A percentile compares a stretch with the other conserved stretches of the same genome.
Evolutionary conservation across 2,329 filamentous ascomycete species (phyloP).

Genomic region (Pseudogymnoascus sp.): DNA sequence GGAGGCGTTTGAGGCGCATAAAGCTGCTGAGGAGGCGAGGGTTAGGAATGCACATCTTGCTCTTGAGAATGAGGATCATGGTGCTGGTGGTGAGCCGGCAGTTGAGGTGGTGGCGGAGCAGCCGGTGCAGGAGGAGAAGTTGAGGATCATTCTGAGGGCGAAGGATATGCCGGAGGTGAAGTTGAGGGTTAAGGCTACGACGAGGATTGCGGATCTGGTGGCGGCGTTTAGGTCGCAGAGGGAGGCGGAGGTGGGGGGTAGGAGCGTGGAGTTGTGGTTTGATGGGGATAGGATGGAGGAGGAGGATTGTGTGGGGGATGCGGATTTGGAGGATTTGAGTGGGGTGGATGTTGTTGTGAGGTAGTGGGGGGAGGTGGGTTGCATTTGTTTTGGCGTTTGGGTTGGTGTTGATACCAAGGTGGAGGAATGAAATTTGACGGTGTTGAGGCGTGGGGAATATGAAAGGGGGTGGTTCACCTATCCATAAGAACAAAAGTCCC

Average conservation of each 20-base stretch:
- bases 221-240: constrained; percentile 47
- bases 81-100: constrained; percentile 2
- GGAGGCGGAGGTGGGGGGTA: constrained; percentile 41
- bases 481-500: not conserved
- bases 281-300: constrained; percentile 66
- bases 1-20: constrained; percentile 43
- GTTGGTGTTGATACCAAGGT: not conserved
- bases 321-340: constrained; percentile 68
- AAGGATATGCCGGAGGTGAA: constrained; percentile 42
- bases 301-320: constrained; percentile 50
- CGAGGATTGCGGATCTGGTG: constrained; percentile 53
- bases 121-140: constrained; percentile 22
- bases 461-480: not conserved
- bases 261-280: constrained; percentile 55
- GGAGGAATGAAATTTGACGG: not conserved
- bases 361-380: constrained; percentile 21
- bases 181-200: constrained; percentile 44
- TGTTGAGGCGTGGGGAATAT: not conserved
- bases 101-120: constrained; percentile 19
- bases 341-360: constrained; percentile 65
- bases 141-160: constrained; percentile 47
- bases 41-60: not conserved
- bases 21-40: constrained; percentile 10
- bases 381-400: not conserved
- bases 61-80: not conserved